Conservation (phyloP, 441 rosid species). For the Daphne laureola region DNA sequence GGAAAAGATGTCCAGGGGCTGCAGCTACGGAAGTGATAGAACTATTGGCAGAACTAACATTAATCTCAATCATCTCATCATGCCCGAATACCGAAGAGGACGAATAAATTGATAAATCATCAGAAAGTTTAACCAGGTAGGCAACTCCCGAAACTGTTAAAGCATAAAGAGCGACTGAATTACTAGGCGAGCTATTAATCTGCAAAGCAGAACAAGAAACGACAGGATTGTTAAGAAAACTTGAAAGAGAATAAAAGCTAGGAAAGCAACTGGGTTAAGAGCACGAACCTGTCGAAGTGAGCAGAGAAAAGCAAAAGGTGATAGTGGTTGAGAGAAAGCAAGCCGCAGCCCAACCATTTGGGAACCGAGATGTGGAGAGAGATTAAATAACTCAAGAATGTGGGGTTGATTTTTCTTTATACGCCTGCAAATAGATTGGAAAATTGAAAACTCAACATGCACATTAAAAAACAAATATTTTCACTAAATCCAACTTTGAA, state of each 20-base stretch:
- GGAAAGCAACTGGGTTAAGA: neutral
- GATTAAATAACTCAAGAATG: constrained; percentile 59
- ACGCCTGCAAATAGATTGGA: constrained; percentile 30
- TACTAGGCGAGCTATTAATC: constrained; percentile 26
- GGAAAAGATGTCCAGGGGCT: constrained; percentile 42
- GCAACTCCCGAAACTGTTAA: constrained; percentile 65
- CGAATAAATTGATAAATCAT: constrained; percentile 31
- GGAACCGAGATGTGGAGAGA: constrained; percentile 48
- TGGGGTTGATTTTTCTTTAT: constrained; percentile 41
- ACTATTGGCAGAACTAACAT: constrained; percentile 31
- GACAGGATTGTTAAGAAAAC: neutral
- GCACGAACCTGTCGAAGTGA: constrained; percentile 25
- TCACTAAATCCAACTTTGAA: too few species aligned
- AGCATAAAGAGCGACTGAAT: constrained; percentile 42
- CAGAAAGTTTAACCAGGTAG: constrained; percentile 46
- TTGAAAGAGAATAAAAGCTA: neutral
- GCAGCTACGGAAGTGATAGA: constrained; percentile 54
- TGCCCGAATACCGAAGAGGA: constrained; percentile 37
- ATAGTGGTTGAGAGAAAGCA: constrained; percentile 50
- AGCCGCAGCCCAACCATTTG: constrained; percentile 47
- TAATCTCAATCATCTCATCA: constrained; percentile 39
- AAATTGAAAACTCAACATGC: neutral
- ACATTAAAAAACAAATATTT: neutral
- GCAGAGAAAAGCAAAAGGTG: constrained; percentile 64
- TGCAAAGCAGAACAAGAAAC: constrained; percentile 23